phyloP scores from a whole-genome alignment of 2,329 filamentous ascomycete genomes.

The Fusarium haematococcum region DNA sequence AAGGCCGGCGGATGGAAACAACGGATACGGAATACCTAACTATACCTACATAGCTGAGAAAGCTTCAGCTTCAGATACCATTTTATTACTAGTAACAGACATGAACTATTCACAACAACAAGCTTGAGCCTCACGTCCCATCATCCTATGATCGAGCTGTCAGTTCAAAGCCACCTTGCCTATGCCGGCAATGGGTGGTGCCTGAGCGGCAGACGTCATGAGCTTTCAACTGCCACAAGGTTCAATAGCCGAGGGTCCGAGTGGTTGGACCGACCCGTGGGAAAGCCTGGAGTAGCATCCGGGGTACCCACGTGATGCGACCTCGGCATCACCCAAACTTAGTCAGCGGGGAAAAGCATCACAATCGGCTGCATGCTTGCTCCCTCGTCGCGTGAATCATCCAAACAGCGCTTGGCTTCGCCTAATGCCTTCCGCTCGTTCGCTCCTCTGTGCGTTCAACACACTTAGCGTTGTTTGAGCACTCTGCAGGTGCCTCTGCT shows the following conservation, averaged over 20 bases:
- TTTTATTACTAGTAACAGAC: constrained; percentile 26
- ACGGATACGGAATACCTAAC: constrained; percentile 32
- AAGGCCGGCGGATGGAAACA: constrained; percentile 17
- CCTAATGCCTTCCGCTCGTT: constrained; percentile 11
- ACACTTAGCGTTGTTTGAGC: constrained; percentile 19
- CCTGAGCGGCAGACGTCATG: constrained; percentile 27
- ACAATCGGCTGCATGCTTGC: neutral
- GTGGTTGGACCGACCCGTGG: neutral
- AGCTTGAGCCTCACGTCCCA: neutral
- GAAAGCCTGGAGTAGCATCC: neutral
- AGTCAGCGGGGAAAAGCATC: neutral
- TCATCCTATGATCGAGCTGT: constrained; percentile 8
- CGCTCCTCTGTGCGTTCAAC: constrained; percentile 7
- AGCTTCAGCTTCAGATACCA: constrained; percentile 20
- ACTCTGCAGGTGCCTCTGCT: constrained; percentile 13
- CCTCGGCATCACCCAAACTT: neutral
- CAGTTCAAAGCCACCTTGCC: neutral
- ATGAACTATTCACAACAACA: constrained; percentile 19
- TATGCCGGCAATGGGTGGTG: constrained; percentile 7
- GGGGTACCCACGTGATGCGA: constrained; percentile 1
- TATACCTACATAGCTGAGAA: constrained; percentile 21
- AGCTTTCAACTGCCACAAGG: constrained; percentile 16
- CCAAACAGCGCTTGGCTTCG: neutral
- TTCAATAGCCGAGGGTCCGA: constrained; percentile 12
- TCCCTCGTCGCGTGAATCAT: neutral